phyloP scores from a whole-genome alignment of 2,329 filamentous ascomycete species.

The Talaromyces sp. region DNA sequence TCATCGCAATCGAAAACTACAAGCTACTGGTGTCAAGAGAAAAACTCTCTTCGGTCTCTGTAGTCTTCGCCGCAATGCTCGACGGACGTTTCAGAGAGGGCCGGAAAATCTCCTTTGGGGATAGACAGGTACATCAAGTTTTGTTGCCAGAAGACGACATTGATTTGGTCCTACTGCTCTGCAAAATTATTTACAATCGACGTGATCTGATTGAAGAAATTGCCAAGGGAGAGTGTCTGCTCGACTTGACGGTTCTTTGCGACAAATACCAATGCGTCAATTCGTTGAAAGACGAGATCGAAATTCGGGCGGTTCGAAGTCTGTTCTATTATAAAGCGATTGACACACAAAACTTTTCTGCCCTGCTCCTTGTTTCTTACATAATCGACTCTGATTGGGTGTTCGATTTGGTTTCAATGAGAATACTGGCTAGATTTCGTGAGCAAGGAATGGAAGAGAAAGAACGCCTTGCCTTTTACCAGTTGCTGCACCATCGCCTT shows the following conservation, averaged over 20 bases:
- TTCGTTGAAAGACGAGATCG: neutral
- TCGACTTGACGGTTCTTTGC: neutral
- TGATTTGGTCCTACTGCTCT: neutral
- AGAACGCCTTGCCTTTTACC: neutral
- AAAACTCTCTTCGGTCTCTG: neutral
- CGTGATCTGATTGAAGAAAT: neutral
- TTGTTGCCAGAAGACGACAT: neutral
- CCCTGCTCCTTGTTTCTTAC: neutral
- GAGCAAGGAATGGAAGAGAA: neutral
- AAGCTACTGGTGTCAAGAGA: neutral
- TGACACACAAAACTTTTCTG: neutral
- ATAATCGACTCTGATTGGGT: neutral
- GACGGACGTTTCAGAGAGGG: neutral
- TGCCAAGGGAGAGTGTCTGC: neutral
- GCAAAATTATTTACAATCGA: neutral
- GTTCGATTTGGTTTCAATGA: neutral
- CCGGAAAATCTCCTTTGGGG: neutral
- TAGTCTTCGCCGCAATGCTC: neutral
- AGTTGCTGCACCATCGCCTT: neutral
- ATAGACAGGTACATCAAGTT: neutral
- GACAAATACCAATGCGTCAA: neutral
- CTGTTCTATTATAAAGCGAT: neutral
- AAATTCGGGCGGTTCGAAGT: neutral
- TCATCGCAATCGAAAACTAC: neutral
- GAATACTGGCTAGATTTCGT: neutral